phyloP scores from a whole-genome alignment of 306 rosid genomes.

The Vigna angularis region DNA sequence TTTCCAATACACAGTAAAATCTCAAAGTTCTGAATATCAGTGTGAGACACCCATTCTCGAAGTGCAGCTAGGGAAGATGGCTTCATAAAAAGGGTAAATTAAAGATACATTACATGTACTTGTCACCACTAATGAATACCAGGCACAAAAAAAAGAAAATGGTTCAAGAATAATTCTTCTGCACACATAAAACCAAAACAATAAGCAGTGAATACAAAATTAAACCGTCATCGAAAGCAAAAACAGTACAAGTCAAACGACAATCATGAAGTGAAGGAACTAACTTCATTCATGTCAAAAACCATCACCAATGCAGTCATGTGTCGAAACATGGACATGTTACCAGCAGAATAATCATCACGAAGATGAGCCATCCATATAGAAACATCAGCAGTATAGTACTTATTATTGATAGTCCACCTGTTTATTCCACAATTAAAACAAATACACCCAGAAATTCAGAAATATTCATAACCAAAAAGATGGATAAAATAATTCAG shows the following conservation, averaged over 20 bases:
- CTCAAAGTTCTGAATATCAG: slow-evolving; percentile 75
- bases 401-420: slow-evolving; percentile 83
- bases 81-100: slow-evolving; percentile 54
- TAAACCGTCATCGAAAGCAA: background rate
- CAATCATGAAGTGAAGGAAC: slow-evolving; percentile 39
- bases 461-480: slow-evolving; percentile 28
- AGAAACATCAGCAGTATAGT: slow-evolving; percentile 84
- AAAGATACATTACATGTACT: slow-evolving; percentile 23
- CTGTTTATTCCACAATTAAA: slow-evolving; percentile 49
- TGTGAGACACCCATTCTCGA: slow-evolving; percentile 68
- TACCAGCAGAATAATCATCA: slow-evolving; percentile 60
- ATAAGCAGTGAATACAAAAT: background rate
- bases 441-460: background rate
- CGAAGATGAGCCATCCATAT: slow-evolving; percentile 75
- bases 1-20: slow-evolving; percentile 86
- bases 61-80: slow-evolving; percentile 67
- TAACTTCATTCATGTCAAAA: slow-evolving; percentile 80
- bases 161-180: background rate
- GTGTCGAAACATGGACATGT: slow-evolving; percentile 56
- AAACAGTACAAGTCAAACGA: slow-evolving; percentile 19
- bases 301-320: slow-evolving; percentile 85
- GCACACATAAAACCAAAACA: background rate
- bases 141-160: slow-evolving; percentile 10
- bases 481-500: slow-evolving; percentile 2
- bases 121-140: background rate